Conservation (phyloP, 2,329 filamentous ascomycete genomes). For the Fusarium sp. region DNA sequence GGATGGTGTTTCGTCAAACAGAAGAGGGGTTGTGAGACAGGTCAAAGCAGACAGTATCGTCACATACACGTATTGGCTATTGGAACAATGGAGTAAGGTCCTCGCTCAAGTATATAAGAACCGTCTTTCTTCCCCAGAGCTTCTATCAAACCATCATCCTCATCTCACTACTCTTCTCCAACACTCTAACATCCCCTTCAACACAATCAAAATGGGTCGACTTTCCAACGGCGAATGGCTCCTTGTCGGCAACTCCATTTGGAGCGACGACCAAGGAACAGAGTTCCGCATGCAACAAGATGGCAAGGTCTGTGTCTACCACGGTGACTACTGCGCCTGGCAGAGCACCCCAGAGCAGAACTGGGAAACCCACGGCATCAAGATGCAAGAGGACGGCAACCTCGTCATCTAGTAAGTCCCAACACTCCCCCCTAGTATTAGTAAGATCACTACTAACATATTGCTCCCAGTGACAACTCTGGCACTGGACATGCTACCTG, state of each 20-base stretch:
- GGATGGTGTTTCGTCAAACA: background rate
- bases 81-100: background rate
- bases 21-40: background rate
- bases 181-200: no score
- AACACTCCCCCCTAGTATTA: background rate
- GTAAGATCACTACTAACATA: no score
- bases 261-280: conserved; percentile 6
- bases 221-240: conserved; percentile 27
- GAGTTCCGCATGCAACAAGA: conserved; percentile 23
- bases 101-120: background rate
- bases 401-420: conserved; percentile 8
- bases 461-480: background rate
- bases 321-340: conserved; percentile 5
- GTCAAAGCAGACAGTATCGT: background rate
- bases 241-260: conserved; percentile 15
- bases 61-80: background rate
- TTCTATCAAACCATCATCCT: background rate
- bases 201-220: background rate
- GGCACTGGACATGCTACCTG: conserved; percentile 5
- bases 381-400: conserved; percentile 17
- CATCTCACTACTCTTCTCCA: background rate
- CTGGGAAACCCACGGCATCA: background rate
- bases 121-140: background rate
- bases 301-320: conserved; percentile 17
- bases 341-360: conserved; percentile 1